Conservation (phyloP, 2,329 filamentous ascomycete species). For the Beauveria varroae region DNA sequence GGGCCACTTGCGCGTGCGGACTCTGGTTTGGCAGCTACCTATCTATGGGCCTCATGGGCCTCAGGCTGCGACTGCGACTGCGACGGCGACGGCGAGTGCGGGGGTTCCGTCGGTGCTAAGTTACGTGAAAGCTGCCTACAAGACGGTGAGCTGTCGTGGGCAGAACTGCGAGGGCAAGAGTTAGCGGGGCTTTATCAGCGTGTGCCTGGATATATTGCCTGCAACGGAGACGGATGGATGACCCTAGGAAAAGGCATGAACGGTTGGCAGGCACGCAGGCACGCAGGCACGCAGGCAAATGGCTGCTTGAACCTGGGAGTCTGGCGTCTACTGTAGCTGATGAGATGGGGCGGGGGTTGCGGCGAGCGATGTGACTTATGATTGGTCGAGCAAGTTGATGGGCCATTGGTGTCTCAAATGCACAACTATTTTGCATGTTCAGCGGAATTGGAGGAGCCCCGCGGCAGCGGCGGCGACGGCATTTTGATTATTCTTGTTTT, state of each 20-base stretch:
- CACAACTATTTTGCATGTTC: slow-evolving; percentile 1
- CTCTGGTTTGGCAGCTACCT: background rate
- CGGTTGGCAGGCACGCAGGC: background rate
- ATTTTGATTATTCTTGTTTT: background rate
- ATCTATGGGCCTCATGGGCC: slow-evolving; percentile 4
- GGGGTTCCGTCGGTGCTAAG: background rate
- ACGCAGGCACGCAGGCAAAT: background rate
- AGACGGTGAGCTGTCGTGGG: background rate
- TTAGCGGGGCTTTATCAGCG: background rate
- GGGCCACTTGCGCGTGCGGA: background rate
- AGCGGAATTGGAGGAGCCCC: background rate
- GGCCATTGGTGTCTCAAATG: background rate
- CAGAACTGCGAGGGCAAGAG: background rate
- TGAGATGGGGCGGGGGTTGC: background rate
- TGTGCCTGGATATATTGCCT: background rate
- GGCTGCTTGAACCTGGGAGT: background rate
- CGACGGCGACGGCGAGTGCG: background rate
- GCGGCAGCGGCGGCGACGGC: background rate
- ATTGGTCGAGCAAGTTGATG: background rate
- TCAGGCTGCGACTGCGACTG: background rate
- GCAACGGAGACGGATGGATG: background rate
- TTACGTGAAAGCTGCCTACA: background rate
- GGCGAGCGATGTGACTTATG: too few species aligned
- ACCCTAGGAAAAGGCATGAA: background rate
- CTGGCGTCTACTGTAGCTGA: background rate